Evolutionary conservation across 225 moss, liverwort and hornwort species (phyloP).

Genomic region (Bryum argenteum): DNA sequence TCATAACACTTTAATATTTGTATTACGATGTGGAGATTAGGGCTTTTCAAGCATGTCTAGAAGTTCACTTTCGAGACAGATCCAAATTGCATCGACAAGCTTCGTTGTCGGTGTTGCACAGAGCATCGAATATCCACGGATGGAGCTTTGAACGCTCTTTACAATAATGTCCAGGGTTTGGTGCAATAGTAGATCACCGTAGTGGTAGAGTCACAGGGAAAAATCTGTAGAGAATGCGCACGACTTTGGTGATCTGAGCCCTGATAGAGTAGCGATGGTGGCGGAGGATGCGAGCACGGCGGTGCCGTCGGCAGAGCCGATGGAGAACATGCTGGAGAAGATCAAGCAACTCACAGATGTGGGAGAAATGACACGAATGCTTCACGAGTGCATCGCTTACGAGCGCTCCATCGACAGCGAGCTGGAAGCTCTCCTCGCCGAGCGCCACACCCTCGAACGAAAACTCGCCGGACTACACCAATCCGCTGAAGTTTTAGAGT

Average conservation of each 20-base stretch:
- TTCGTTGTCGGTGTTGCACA: too few relatives aligned
- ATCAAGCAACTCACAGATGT: slow-evolving; percentile 83
- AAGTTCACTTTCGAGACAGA: too few relatives aligned
- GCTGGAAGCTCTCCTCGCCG: slow-evolving; percentile 71
- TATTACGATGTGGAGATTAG: too few relatives aligned
- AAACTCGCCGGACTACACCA: slow-evolving; percentile 79
- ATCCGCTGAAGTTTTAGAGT: slow-evolving; percentile 85
- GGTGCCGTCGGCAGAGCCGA: slow-evolving; percentile 23
- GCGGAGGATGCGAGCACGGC: slow-evolving; percentile 36
- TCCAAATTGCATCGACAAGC: too few relatives aligned
- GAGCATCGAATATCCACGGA: background rate
- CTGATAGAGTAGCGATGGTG: slow-evolving; percentile 35
- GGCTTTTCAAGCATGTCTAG: too few relatives aligned
- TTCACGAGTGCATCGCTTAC: slow-evolving; percentile 91
- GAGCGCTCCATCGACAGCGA: slow-evolving; percentile 80
- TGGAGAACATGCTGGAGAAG: slow-evolving; percentile 64
- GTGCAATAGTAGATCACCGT: background rate
- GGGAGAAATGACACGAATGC: slow-evolving; percentile 88
- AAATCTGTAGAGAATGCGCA: slow-evolving; percentile 10
- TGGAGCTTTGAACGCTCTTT: background rate
- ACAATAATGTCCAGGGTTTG: background rate
- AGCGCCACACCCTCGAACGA: slow-evolving; percentile 78
- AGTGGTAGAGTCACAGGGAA: background rate
- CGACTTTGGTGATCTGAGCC: slow-evolving; percentile 30
- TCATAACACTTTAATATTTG: too few relatives aligned